Evolutionary conservation across 163 green algal genomes (phyloP), one percentile per base, ranked within the genome.

Genomic region (Picocystis sp.): DNA sequence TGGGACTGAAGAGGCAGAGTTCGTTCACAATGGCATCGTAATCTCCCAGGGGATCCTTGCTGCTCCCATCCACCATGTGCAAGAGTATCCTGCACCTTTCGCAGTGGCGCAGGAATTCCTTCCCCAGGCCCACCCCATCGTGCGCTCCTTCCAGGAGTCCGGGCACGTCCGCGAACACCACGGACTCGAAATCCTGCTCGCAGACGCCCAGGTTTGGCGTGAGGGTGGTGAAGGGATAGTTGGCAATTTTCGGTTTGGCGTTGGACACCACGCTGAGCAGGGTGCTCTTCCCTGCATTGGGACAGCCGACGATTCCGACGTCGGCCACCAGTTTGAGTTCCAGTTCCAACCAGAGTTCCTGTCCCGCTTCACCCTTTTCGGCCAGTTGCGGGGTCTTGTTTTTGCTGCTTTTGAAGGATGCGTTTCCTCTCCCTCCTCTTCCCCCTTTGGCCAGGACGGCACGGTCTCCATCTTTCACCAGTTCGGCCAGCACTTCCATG

Each of bases 151-250:
- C 90, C 29, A 99, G 63, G 66, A 99, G 72, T 3, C 91, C 91
- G 35, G 90, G 84, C 24, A 95, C 63, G 60, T 86, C 77, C 11
- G 83, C 85, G 71, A 87, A 89, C 35, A 93, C 82, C 24, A 77
- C 82, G 11, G 75, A 81, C 22, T 73, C 35, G 45, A 69, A 92
- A 64, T 94, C 82, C 46, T 83, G 65, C 55, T 89, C 79, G 59
- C 85, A 94, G 9, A 97, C 82, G 5, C 86, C 85, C 15, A 95
- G 70, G 67, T 94, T 95, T 25, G 87, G 86, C 29, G 90, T 74
- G 19, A 94, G 75, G 15, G 82, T 94, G 2, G 86, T 94, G 73
- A 94, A 93, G 12, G 83, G 81, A 61, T 94, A 94, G 67, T 84
- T 74, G 2, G 83, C 87, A 38, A 93, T 83, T 70, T 90, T 52